phyloP scores from a whole-genome alignment of 331 rosid species.

The Ulmus americana region DNA sequence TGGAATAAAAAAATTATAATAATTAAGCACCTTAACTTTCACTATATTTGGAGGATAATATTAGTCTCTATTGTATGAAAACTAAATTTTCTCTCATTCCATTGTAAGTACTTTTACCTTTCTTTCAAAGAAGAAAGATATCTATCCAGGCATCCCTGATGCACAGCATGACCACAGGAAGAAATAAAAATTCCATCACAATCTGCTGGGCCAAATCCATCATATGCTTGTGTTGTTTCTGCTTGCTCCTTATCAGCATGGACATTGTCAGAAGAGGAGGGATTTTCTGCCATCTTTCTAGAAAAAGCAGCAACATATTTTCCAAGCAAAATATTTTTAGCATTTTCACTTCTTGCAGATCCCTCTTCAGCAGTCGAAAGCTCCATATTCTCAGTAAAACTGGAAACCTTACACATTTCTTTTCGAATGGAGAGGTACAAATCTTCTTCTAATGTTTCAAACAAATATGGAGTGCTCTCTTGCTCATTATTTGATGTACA shows the following conservation, averaged over 20 bases:
- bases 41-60: no score
- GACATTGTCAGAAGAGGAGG: constrained; percentile 49
- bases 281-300: constrained; percentile 42
- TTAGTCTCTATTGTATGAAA: no score
- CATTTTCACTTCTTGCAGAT: constrained; percentile 29
- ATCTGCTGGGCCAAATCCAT: constrained; percentile 72
- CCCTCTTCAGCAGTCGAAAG: constrained; percentile 32
- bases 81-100: background rate
- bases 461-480: constrained; percentile 30
- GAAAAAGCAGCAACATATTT: constrained; percentile 62
- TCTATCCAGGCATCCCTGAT: constrained; percentile 86
- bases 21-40: no score
- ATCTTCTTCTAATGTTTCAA: constrained; percentile 66
- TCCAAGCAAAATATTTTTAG: constrained; percentile 56
- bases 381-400: constrained; percentile 25
- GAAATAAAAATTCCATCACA: constrained; percentile 89
- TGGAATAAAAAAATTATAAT: no score
- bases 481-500: constrained; percentile 31
- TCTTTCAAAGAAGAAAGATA: constrained; percentile 83
- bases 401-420: constrained; percentile 45
- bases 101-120: constrained; percentile 41
- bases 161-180: constrained; percentile 98
- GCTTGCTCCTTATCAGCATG: constrained; percentile 34
- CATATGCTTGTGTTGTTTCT: constrained; percentile 43
- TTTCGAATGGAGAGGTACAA: constrained; percentile 46